Conservation (phyloP, 2,329 filamentous ascomycete genomes). For the Aspergillus ruber region DNA sequence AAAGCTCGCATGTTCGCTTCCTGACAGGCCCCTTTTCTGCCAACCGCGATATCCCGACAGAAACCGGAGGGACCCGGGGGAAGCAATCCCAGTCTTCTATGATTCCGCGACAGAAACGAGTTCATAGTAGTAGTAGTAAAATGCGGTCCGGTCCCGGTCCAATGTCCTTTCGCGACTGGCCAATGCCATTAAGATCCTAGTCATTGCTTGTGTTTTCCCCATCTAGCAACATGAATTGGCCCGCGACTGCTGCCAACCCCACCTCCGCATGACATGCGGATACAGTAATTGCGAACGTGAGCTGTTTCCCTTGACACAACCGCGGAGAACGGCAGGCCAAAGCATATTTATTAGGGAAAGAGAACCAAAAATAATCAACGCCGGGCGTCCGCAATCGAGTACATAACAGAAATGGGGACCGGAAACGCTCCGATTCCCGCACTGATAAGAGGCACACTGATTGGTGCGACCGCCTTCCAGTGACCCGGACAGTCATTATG, state of each 20-base stretch:
- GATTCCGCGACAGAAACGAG: not conserved
- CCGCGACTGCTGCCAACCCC: not conserved
- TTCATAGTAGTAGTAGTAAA: not conserved
- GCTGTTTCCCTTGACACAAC: not conserved
- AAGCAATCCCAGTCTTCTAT: not conserved
- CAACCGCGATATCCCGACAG: constrained; percentile 12
- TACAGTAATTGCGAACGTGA: not conserved
- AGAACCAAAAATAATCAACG: not conserved
- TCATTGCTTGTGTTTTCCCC: too few species aligned
- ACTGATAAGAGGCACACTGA: not conserved
- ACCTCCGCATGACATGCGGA: not conserved
- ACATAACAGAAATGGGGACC: not conserved
- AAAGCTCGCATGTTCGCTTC: not conserved
- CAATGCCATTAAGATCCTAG: too few species aligned
- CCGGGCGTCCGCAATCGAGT: not conserved
- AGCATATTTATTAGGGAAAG: not conserved
- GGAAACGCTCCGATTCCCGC: not conserved
- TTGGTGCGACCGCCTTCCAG: not conserved
- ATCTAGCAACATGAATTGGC: too few species aligned
- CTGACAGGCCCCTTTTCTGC: constrained; percentile 2
- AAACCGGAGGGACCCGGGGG: constrained; percentile 8
- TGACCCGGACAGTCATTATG: not conserved
- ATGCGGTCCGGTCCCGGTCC: not conserved
- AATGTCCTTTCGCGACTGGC: too few species aligned
- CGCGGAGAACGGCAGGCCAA: not conserved